Evolutionary conservation across 441 rosid species (phyloP), one percentile per base, ranked within the genome.

Genomic region (Theobroma grandiflorum): DNA sequence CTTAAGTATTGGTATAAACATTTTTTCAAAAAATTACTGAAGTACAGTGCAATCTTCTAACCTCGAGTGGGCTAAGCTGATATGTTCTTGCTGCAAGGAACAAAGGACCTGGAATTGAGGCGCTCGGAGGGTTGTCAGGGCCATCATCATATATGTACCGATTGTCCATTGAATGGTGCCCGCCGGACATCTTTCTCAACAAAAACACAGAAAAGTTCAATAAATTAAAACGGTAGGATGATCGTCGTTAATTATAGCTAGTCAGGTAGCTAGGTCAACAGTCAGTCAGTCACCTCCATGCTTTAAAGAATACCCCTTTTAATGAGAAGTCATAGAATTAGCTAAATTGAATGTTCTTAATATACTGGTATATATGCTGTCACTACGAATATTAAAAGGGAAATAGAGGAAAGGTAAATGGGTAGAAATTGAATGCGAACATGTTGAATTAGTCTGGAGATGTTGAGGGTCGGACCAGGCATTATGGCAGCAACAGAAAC

Each of bases 61-160:
- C 96, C 90, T 90, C 80, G 62, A 63, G 79, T 35, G 92, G 94
- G 82, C 92, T 87, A 45, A 81, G 91, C 53, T 89, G 81, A 64
- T 92, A 89, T 42, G 88, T 42, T 0, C 18, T 80, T 3, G 83
- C 49, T 1, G 78, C 67, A 15, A 88, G 22, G 75, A 9, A 82
- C 8, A 80, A 14, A 4, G 92, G 90, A 15, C 92, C 91, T 15
- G 83, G 79, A 61, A 57, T 81, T 26, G 84, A 72, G 74, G 84
- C 63, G 16, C 90, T 89, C 11, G 91, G 94, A 65, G 89, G 85
- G 35, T 72, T 74, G 31, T 74, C 72, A 0, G 82, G 80, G 3
- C 87, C 91, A 77, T 86, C 66, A 57, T 83, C 87, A 31, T 81
- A 86, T n/a, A 82, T 68, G 43, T 74, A 88, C 38, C 9, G 62